Base-by-base conservation (phyloP, 1,284 basidiomycete species). In the Boletus subluridellus region DNA sequence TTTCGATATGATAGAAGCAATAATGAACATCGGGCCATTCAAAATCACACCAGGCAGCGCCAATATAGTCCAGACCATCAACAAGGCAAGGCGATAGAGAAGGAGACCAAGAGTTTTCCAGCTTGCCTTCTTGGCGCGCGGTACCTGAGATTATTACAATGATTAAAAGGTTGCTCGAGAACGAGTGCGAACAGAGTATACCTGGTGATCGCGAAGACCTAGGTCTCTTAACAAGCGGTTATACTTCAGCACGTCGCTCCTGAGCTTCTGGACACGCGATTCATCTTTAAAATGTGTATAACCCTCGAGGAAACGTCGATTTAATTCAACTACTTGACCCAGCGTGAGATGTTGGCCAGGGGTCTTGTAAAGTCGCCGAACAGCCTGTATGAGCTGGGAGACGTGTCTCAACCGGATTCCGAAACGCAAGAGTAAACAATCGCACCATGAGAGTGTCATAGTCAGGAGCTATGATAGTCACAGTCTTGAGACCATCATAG, bases 131-230 rank as follows among this genome's bases (percentile, higher is more conserved):
- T 92, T 86, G 1, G 94, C 94, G 60, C 83, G 88, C 64, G 82
- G 87, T 49, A 92, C 90, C 88, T 91, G 63, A 48, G 5, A 6
- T 52, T 24, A n/a, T 60, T 24, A 11, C 14, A n/a, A 28, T 26
- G 15, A 39, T 41, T 30, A 10, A 32, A 51, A 44, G 14, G 41
- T 1, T 26, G 7, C 15, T 54, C 24, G 8, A 46, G 47, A 44
- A 41, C 35, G 30, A 45, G 37, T 26, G 49, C 15, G 24, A 35
- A n/a, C 28, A 49, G n/a, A 49, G 28, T 38, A 58, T 65, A 95
- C 95, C 80, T 99, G 97, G 72, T 99, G 97, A 73, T 99, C 97
- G 55, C 95, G 90, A 59, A 99, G 79, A n/a, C 97, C 97, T 61
- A 99, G 82, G 76, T 98, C 94, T 47, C 90, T 83, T 44, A 99